These are phyloP conservation scores for Ostreobium quekettii DNA, from an alignment of 139 green algal genomes.

Conservation along the genomic window DNA sequence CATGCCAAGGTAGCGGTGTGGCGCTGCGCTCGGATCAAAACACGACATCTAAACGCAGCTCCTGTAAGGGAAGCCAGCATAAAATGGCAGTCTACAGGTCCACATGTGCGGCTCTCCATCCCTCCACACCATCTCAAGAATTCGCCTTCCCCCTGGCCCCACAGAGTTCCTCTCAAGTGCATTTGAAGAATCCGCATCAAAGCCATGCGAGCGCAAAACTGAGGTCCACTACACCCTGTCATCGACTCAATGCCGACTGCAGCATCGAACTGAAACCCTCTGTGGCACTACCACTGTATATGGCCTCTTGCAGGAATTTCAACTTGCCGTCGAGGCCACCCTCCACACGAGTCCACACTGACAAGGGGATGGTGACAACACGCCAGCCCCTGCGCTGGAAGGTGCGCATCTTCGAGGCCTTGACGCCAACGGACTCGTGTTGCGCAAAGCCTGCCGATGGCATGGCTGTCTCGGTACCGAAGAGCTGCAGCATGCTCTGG, in stretches of 20 bases:
- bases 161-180: no score
- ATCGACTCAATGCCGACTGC: neutral
- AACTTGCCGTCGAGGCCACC: neutral
- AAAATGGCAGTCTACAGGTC: no score
- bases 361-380: neutral
- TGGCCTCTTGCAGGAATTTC: constrained; percentile 4
- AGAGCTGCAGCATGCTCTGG: neutral
- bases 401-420: neutral
- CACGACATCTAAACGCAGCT: no score
- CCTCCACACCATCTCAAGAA: no score
- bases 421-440: neutral
- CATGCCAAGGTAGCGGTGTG: no score
- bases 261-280: neutral
- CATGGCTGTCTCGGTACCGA: neutral
- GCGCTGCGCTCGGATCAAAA: no score
- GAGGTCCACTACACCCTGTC: neutral
- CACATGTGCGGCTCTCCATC: no score
- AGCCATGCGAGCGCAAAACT: no score
- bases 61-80: no score
- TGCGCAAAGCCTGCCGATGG: neutral
- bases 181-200: no score
- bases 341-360: neutral
- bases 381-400: neutral
- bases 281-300: neutral
- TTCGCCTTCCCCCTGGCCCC: no score